Percentiles rank a stretch among this genome's conserved stretches.
phyloP scores from a whole-genome alignment of 2,329 filamentous ascomycete genomes.

The Aspergillus luchuensis region DNA sequence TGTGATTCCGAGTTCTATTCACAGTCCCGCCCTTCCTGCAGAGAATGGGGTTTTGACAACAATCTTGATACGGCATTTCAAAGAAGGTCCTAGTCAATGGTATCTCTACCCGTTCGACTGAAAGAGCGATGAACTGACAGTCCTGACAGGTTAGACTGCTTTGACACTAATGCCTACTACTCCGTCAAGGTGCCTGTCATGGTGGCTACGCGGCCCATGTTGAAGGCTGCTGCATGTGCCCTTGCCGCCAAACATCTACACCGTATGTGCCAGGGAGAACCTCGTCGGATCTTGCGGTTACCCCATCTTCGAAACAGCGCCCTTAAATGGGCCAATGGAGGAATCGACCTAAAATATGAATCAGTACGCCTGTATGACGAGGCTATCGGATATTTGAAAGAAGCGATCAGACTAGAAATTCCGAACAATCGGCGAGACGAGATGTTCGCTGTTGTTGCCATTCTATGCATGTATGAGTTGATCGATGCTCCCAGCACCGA shows the following conservation, averaged over 20 bases:
- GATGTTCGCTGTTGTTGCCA: conserved; percentile 23
- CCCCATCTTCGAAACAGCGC: not conserved
- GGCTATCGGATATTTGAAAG: conserved; percentile 18
- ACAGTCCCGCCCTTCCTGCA: no score
- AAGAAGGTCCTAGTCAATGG: no score
- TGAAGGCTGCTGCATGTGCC: conserved; percentile 31
- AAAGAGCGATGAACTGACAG: no score
- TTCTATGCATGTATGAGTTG: conserved; percentile 19
- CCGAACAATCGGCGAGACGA: conserved; percentile 16
- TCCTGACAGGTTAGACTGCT: conserved; percentile 30
- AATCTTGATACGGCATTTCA: no score
- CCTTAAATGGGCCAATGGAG: conserved; percentile 7
- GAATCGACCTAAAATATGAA: conserved; percentile 19
- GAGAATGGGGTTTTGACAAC: no score
- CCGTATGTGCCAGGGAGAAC: not conserved
- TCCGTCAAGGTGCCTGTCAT: conserved; percentile 31
- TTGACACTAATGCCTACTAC: conserved; percentile 32
- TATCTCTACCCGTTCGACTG: no score
- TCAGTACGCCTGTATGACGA: conserved; percentile 22
- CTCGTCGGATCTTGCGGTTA: conserved; percentile 1
- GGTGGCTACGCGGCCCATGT: conserved; percentile 26
- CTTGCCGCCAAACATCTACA: conserved; percentile 31
- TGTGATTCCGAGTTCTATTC: no score
- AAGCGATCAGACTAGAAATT: conserved; percentile 8
- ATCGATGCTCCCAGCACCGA: conserved; percentile 21